Percentiles rank a stretch among this genome's conserved stretches.
Conservation (phyloP, 1,284 basidiomycete genomes). For the Malassezia vespertilionis region DNA sequence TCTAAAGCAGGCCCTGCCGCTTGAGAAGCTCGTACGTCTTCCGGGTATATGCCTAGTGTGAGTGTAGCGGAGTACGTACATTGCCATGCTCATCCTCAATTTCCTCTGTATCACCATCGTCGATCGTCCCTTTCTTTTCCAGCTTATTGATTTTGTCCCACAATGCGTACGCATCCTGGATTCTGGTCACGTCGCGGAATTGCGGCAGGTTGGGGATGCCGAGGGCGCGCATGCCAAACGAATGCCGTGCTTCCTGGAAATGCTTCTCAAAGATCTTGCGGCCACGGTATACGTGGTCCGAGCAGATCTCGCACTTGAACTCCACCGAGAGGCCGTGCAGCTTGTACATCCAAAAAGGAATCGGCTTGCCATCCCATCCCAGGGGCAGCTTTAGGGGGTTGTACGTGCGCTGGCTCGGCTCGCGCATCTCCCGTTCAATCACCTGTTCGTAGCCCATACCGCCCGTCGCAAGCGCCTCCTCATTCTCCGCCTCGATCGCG, state of each 20-base stretch:
- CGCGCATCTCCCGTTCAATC: slow-evolving; percentile 24
- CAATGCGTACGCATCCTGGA: slow-evolving; percentile 66
- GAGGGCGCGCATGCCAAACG: slow-evolving; percentile 94
- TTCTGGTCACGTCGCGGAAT: slow-evolving; percentile 95
- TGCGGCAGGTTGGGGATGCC: slow-evolving; percentile 96
- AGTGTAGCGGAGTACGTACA: slow-evolving; percentile 11
- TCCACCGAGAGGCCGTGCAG: slow-evolving; percentile 92
- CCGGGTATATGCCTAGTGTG: slow-evolving; percentile 30
- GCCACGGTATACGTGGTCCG: slow-evolving; percentile 61
- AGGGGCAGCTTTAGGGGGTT: slow-evolving; percentile 94
- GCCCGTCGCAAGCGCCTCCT: slow-evolving; percentile 13
- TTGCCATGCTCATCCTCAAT: slow-evolving; percentile 46
- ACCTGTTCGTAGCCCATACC: slow-evolving; percentile 48
- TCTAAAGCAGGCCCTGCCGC: slow-evolving; percentile 41
- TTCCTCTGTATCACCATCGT: slow-evolving; percentile 36
- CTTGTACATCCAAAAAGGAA: slow-evolving; percentile 98
- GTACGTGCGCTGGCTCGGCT: slow-evolving; percentile 53
- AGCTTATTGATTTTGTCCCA: slow-evolving; percentile 36
- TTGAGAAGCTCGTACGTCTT: slow-evolving; percentile 47
- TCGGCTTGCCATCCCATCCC: slow-evolving; percentile 96
- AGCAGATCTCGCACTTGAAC: slow-evolving; percentile 96
- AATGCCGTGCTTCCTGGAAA: slow-evolving; percentile 87
- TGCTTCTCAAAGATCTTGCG: slow-evolving; percentile 82
- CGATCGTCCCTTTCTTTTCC: slow-evolving; percentile 20
- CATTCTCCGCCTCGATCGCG: slow-evolving; percentile 36